phyloP scores from a whole-genome alignment of 2,329 filamentous ascomycete species.

The Orbilia oligospora region DNA sequence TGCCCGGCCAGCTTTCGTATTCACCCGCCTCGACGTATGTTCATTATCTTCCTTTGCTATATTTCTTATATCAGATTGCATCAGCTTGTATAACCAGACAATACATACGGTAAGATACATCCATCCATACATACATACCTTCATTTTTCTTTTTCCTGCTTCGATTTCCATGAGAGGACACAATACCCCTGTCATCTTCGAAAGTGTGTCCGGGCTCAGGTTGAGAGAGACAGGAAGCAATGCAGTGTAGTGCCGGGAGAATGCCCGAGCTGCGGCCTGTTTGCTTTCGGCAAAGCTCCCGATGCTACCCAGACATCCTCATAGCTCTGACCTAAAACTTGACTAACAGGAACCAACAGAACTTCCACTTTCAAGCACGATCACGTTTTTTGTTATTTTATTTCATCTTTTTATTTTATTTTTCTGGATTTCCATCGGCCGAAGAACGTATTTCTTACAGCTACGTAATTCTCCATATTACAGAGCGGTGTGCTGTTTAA shows the following conservation, averaged over 20 bases:
- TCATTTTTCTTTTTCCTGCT: constrained; percentile 9
- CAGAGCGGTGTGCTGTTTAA: constrained; percentile 27
- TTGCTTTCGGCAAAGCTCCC: constrained; percentile 58
- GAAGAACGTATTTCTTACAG: constrained; percentile 35
- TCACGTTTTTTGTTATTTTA: constrained; percentile 30
- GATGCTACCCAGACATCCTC: constrained; percentile 39
- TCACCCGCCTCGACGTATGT: not conserved
- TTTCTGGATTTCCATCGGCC: constrained; percentile 37
- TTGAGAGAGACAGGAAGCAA: too few species aligned
- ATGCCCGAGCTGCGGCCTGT: constrained; percentile 53
- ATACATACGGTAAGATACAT: not conserved
- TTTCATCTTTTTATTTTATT: not conserved
- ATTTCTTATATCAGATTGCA: not conserved
- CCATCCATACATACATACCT: too few species aligned
- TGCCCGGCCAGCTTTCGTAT: not conserved
- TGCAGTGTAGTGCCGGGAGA: constrained; percentile 2
- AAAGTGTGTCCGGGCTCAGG: too few species aligned
- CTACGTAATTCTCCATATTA: constrained; percentile 8
- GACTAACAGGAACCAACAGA: constrained; percentile 19
- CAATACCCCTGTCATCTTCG: too few species aligned
- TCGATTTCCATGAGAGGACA: too few species aligned
- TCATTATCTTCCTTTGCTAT: too few species aligned
- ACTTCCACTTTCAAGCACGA: constrained; percentile 53
- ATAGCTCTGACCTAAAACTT: not conserved
- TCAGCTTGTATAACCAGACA: not conserved